Evolutionary conservation across 1,284 basidiomycete genomes (phyloP), one percentile per base, ranked within the genome.

Genomic region (Thecaphora thlaspeos): DNA sequence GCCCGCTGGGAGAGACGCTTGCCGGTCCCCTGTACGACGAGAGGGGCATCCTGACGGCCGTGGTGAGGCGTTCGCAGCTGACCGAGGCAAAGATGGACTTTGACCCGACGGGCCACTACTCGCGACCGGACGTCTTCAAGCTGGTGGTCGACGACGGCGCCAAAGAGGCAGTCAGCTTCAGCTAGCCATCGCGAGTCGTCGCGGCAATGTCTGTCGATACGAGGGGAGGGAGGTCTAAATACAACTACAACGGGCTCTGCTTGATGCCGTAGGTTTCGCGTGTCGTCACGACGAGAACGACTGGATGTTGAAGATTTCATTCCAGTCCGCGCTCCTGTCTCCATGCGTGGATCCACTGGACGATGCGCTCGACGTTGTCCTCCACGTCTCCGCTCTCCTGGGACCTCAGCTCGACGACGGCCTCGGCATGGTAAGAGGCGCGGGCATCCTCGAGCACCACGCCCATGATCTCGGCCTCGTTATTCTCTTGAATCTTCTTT

Each of bases 401-500:
- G 75, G 89, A 91, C 58, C 82, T 79, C 22, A 98, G 82, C 76
- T 91, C 90, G 21, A 97, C 87, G 28, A 98, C 84, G 61, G 94
- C 89, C 77, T 91, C 87, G 21, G 83, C 78, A 0, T 87, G 84
- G 78, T 97, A 99, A 1, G 89, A 89, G 37, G 86, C 85, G 34
- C 86, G 83, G 2, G 94, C 93, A 78, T 98, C 94, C 41, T 90
- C 88, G 10, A 89, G 81, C 22, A 95, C 87, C 32, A 92, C 87
- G 73, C 90, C 84, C 93, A 98, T 96, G 76, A 99, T 98, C 80
- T 99, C 94, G 10, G 93, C 92, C 70, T 93, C 88, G 79, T 98
- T 94, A 79, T 99, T 99, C 80, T 98, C 95, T 77, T 93, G 88
- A 11, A 98, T 91, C 81, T 99, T 99, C 76, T 90, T 89, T 42